Percentiles rank a stretch among this genome's conserved stretches.
phyloP scores from a whole-genome alignment of 2,329 filamentous ascomycete genomes.

The Helicocarpus griseus region DNA sequence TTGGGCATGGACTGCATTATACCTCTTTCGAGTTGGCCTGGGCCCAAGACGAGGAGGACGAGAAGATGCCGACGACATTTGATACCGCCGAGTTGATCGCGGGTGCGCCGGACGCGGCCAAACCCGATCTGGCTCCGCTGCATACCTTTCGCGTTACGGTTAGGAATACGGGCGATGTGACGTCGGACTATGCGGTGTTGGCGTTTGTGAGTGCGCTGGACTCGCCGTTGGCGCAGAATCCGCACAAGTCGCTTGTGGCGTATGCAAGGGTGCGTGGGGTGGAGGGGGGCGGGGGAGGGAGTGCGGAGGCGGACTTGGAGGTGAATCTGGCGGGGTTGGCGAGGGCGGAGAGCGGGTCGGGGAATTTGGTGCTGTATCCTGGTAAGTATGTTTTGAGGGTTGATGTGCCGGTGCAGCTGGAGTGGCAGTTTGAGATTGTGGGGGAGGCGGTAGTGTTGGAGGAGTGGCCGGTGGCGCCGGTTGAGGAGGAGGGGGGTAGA shows the following conservation, averaged over 20 bases:
- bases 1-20: conserved; percentile 33
- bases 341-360: conserved; percentile 20
- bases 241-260: conserved; percentile 25
- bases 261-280: conserved; percentile 18
- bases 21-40: conserved; percentile 24
- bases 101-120: conserved; percentile 11
- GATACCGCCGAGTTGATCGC: neutral
- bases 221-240: conserved; percentile 25
- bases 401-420: conserved; percentile 17
- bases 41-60: too few relatives aligned
- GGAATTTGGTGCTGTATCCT: conserved; percentile 25
- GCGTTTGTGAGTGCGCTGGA: conserved; percentile 22
- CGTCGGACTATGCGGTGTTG: conserved; percentile 28
- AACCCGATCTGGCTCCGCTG: conserved; percentile 21
- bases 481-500: neutral
- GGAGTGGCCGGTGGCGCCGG: conserved; percentile 16
- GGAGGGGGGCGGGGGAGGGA: conserved; percentile 14
- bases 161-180: conserved; percentile 20
- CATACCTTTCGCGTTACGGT: conserved; percentile 20
- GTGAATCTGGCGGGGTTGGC: conserved; percentile 24
- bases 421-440: conserved; percentile 16
- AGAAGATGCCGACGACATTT: too few relatives aligned
- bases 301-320: conserved; percentile 16
- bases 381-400: conserved; percentile 24
- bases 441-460: conserved; percentile 15